These are phyloP conservation scores for Penicillium paradoxum DNA, from an alignment of 495 filamentous ascomycete species.

Conservation along the genomic window DNA sequence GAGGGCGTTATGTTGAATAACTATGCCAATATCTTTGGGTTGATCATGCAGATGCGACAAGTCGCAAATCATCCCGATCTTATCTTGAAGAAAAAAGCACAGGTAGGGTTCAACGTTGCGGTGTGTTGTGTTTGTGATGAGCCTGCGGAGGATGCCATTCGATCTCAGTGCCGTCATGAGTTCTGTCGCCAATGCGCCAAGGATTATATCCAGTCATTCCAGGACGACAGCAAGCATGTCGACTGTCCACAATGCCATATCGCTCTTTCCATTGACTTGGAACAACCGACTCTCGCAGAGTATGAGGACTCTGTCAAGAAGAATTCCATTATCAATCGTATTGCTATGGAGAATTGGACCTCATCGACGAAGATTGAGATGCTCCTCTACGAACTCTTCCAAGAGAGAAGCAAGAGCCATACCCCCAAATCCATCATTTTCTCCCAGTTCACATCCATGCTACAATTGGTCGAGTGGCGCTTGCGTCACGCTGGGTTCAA, in stretches of 20 bases:
- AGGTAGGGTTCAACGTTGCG: conserved; percentile 83
- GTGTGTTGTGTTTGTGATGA: conserved; percentile 95
- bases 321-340: conserved; percentile 92
- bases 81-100: conserved; percentile 77
- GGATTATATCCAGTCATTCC: conserved; percentile 72
- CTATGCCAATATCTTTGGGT: conserved; percentile 75
- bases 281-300: conserved; percentile 89
- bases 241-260: conserved; percentile 95
- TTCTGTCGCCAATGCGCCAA: conserved; percentile 90
- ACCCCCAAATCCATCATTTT: conserved; percentile 85
- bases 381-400: conserved; percentile 86
- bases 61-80: conserved; percentile 93
- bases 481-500: conserved; percentile 91
- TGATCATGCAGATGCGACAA: conserved; percentile 98
- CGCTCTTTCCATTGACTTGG: conserved; percentile 78
- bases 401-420: conserved; percentile 80
- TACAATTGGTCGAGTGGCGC: conserved; percentile 87
- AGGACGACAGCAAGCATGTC: conserved; percentile 49
- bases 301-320: conserved; percentile 81
- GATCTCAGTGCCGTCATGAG: conserved; percentile 86
- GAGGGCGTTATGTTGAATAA: conserved; percentile 95
- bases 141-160: conserved; percentile 87
- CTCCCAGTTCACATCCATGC: conserved; percentile 67
- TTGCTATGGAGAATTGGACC: conserved; percentile 96
- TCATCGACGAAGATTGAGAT: conserved; percentile 97